phyloP scores from a whole-genome alignment of 441 rosid genomes.

The Arabidopsis lyrata region DNA sequence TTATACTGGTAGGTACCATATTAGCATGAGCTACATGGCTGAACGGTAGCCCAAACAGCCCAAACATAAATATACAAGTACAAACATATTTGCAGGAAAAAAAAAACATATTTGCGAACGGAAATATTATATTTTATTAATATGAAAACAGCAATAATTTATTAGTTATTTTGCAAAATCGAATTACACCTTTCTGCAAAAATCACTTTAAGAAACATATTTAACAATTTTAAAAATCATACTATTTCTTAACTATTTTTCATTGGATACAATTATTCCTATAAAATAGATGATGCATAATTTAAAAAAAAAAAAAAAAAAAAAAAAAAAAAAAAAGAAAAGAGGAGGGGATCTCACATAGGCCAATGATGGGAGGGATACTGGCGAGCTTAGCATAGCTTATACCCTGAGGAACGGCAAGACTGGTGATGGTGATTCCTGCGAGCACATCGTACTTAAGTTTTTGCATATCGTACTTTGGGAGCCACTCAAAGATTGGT shows the following conservation, averaged over 20 bases:
- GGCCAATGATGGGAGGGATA: conserved; percentile 84
- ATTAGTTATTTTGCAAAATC: background rate
- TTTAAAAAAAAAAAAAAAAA: no score
- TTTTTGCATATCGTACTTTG: conserved; percentile 55
- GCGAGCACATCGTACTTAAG: conserved; percentile 76
- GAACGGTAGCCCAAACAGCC: background rate
- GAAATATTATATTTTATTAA: background rate
- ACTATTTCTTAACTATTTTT: background rate
- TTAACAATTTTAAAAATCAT: background rate
- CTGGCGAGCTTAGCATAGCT: conserved; percentile 87
- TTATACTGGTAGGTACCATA: background rate
- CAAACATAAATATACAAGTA: background rate
- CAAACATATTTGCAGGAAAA: background rate
- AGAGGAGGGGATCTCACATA: conserved; percentile 55
- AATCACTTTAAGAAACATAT: conserved; percentile 1
- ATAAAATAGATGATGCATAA: background rate
- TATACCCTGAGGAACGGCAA: conserved; percentile 96
- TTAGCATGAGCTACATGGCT: conserved; percentile 9
- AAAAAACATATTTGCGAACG: background rate
- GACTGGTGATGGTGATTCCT: conserved; percentile 87
- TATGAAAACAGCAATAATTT: background rate
- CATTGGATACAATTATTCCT: background rate
- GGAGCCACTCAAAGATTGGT: conserved; percentile 86
- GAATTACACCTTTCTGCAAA: conserved; percentile 13
- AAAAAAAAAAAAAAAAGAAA: background rate